Base-by-base conservation (phyloP, 805 yeast species). In the Metschnikowia orientalis region DNA sequence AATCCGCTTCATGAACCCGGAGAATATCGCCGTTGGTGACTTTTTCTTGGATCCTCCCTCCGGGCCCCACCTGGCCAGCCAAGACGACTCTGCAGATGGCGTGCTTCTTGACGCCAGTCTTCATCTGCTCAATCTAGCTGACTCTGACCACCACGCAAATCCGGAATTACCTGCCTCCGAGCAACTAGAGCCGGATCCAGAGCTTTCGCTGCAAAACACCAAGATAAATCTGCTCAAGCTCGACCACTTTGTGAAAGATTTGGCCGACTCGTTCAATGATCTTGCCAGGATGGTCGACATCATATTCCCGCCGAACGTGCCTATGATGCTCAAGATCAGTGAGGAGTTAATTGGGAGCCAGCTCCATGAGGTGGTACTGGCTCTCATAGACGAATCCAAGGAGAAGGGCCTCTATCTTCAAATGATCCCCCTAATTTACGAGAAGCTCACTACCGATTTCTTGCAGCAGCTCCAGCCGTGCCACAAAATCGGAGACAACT, bases 281-380 rank as follows among this genome's bases (percentile, higher is more conserved):
- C 63, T 68, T 28, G 51, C 69, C 6, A 32, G 40, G 6, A 55
- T 59, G 1, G 62, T 72, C 12, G 75, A 71, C 38, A 37, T 42
- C 8, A 60, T 71, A 2, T 73, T 75, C 42, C 74, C 75, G 2
- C 53, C 42, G 11, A 38, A 60, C 3, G 57, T 61, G 6, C 75
- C 75, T 1, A 70, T 71, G 59, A 64, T 67, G 66, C 59, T 59
- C 43, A 63, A 68, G 34, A 61, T 73, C 4, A 54, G 71, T 28
- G 78, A 74, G 41, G 71, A 66, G 28, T 54, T 73, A 23, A 56
- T 66, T 2, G 48, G 63, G 8, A 66, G 61, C 41, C 67, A 61
- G 34, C 38, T 65, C n/a, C 51, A 55, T 32, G 69, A 64, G 22
- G 37, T 58, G 6, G 38, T 62, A 2, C 45, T 53, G 44, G 28